Base-by-base conservation (phyloP, 805 yeast genomes). In the Candida golubevii region DNA sequence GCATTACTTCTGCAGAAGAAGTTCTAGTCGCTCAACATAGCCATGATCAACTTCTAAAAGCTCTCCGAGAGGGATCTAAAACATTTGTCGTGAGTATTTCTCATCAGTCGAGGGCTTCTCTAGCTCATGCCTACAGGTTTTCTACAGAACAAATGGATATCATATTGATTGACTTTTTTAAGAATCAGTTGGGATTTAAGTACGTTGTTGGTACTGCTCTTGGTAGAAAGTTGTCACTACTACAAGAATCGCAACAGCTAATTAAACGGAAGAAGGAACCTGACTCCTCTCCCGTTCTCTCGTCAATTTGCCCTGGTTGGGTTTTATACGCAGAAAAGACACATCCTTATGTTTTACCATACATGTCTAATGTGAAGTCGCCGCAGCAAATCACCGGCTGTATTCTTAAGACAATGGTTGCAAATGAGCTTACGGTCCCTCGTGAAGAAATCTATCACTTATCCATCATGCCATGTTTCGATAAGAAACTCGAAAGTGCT, bases 1-100 rank as follows among this genome's bases (percentile, higher is more conserved):
- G 99, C 63, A 88, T 93, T 43, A 93, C 99, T 0, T 86, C 96
- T 5, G 95, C 97, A n/a, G 99, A 93, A 60, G 96, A 91, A 50
- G 88, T 93, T 7, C 68, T 93, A 37, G 85, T 93, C 34, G 88
- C 96, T 2, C 83, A 88, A 52, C 99, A 93, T 61, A 86, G 95
- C 33, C 95, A 90, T 55, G 79, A 78, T 18, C 90, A 90, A 54
- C 74, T 93, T 38, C 53, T 89, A 23, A 76, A 77, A 38, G 84
- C 82, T 26, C 58, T 87, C 50, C 66, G 69, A 27, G 63, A 62
- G 26, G 51, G 38, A 31, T 38, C 49, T 36, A 46, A 51, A 10
- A 49, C 59, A 9, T 84, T 86, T 65, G 90, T 82, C 8, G 83
- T 85, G 9, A 85, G 95, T 54, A 68, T 93, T 30, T 79, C 93